These are phyloP conservation scores for Dunaliella primolecta DNA, from an alignment of 139 green algal species.

Conservation along the genomic window DNA sequence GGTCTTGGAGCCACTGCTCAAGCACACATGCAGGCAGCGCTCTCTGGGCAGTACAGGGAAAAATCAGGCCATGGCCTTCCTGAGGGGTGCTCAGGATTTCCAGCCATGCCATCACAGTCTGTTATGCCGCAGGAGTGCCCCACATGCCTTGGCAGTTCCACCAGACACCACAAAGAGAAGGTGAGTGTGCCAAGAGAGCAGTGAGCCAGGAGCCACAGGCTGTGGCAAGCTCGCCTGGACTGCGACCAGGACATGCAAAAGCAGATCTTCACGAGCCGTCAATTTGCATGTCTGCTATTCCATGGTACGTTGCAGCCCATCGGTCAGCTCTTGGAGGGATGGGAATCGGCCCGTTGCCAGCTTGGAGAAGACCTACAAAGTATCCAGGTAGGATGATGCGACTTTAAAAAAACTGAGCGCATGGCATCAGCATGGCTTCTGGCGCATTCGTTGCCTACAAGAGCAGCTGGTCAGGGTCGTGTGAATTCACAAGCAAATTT, in stretches of 20 bases:
- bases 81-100: background rate
- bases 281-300: background rate
- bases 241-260: constrained; percentile 5
- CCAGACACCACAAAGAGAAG: too few species aligned
- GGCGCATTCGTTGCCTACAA: too few species aligned
- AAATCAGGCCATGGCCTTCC: background rate
- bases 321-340: constrained; percentile 34
- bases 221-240: background rate
- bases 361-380: constrained; percentile 48
- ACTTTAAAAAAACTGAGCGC: background rate
- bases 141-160: too few species aligned
- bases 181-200: too few species aligned
- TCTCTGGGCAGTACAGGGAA: background rate
- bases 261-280: too few species aligned
- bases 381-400: background rate
- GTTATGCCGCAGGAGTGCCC: background rate
- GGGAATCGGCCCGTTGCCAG: constrained; percentile 46
- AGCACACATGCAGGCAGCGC: background rate
- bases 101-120: background rate
- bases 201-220: background rate
- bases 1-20: too few species aligned
- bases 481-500: background rate
- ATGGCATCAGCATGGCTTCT: background rate
- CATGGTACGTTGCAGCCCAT: background rate
- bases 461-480: background rate